phyloP scores from a whole-genome alignment of 129 eudicot genomes.

The Deinandra increscens region DNA sequence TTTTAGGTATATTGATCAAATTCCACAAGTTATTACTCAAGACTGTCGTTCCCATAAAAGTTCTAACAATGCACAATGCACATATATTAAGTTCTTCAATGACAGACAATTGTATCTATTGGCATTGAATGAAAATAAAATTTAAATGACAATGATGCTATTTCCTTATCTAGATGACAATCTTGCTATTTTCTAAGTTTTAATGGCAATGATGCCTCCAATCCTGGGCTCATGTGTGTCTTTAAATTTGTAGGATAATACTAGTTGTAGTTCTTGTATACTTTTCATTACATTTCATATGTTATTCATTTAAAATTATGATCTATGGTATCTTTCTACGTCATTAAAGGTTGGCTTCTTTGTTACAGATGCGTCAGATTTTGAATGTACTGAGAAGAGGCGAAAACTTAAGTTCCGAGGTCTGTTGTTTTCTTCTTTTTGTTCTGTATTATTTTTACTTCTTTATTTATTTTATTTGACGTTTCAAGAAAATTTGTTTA shows the following conservation, averaged over 20 bases:
- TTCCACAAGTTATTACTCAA: neutral
- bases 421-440: conserved; percentile 32
- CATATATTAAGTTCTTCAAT: neutral
- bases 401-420: conserved; percentile 66
- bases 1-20: neutral
- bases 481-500: neutral
- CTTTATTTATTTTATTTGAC: neutral
- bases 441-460: neutral
- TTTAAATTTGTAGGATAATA: neutral
- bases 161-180: conserved; percentile 1
- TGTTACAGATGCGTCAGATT: conserved; percentile 78
- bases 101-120: neutral
- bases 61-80: neutral
- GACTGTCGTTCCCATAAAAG: neutral
- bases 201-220: neutral
- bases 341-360: neutral
- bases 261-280: neutral
- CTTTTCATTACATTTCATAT: neutral
- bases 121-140: neutral
- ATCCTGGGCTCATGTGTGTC: neutral
- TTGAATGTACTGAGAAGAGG: conserved; percentile 72
- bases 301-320: neutral
- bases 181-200: neutral
- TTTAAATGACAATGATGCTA: neutral
- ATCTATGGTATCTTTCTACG: conserved; percentile 9